Conservation (phyloP, 2,329 filamentous ascomycete genomes). For the Colletotrichum graminicola region DNA sequence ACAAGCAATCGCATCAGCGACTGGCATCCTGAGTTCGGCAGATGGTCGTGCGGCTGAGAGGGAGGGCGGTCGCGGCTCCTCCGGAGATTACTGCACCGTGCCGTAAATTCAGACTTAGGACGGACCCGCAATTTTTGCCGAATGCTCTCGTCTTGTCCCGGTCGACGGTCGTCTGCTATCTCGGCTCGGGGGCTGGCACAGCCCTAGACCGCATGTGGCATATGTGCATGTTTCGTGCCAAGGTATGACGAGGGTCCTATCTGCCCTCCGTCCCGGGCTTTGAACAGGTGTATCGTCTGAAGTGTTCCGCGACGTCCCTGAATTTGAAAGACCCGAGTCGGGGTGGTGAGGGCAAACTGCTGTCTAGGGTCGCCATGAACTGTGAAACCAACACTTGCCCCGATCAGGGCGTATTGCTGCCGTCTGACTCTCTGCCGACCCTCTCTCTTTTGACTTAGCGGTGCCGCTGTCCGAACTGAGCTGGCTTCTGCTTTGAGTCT, state of each 20-base stretch:
- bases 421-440: constrained; percentile 27
- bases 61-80: constrained; percentile 1
- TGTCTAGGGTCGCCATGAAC: constrained; percentile 10
- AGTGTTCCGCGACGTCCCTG: constrained; percentile 33
- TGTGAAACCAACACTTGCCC: constrained; percentile 27
- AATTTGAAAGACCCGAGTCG: constrained; percentile 16
- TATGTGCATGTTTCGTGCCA: constrained; percentile 3
- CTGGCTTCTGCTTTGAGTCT: constrained; percentile 29
- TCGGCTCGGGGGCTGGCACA: constrained; percentile 14
- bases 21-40: not conserved
- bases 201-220: not conserved
- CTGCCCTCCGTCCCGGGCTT: constrained; percentile 14
- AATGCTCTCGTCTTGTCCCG: not conserved
- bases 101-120: constrained; percentile 1
- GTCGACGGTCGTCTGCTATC: not conserved
- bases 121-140: constrained; percentile 6
- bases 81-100: constrained; percentile 29
- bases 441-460: constrained; percentile 20
- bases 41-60: constrained; percentile 5
- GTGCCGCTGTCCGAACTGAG: constrained; percentile 25
- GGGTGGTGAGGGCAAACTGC: not conserved
- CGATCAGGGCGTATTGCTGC: constrained; percentile 33
- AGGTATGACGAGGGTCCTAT: not conserved
- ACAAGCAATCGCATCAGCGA: constrained; percentile 15
- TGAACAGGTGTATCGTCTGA: constrained; percentile 35